Conservation (phyloP, 164 flowering plant genomes). For the Warburgia ugandensis region DNA sequence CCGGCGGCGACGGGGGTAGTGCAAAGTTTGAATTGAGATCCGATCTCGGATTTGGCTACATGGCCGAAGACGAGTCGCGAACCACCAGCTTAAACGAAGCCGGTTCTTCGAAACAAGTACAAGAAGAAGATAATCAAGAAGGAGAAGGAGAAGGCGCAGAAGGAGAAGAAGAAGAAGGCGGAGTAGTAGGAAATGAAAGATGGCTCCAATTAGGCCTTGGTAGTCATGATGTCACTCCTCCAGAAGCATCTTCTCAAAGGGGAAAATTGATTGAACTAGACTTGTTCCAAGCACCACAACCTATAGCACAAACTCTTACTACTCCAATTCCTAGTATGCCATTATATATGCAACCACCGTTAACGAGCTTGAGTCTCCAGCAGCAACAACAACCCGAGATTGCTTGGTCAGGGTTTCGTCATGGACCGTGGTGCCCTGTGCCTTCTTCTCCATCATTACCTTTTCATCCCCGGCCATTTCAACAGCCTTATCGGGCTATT, state of each 20-base stretch:
- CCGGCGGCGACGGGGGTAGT: background rate
- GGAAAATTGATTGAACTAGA: constrained; percentile 57
- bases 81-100: constrained; percentile 41
- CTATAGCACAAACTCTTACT: constrained; percentile 17
- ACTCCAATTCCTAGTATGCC: constrained; percentile 12
- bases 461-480: constrained; percentile 29
- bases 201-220: constrained; percentile 86
- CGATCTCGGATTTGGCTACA: constrained; percentile 28
- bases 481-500: constrained; percentile 4
- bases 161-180: constrained; percentile 19
- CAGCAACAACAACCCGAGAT: constrained; percentile 29
- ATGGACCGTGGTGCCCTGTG: constrained; percentile 17
- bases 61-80: constrained; percentile 69
- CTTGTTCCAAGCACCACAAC: constrained; percentile 31
- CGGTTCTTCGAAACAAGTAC: constrained; percentile 22
- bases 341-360: constrained; percentile 28
- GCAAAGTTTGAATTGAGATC: constrained; percentile 1
- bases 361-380: constrained; percentile 14
- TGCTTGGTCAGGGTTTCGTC: constrained; percentile 41
- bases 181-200: constrained; percentile 25
- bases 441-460: constrained; percentile 32
- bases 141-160: constrained; percentile 2
- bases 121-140: constrained; percentile 5
- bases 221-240: constrained; percentile 7
- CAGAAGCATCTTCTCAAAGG: too few species aligned